A percentile compares a stretch with the other conserved stretches of the same genome.
Evolutionary conservation across 1,139 yeast genomes (phyloP).

Genomic region (Candida tropicalis): DNA sequence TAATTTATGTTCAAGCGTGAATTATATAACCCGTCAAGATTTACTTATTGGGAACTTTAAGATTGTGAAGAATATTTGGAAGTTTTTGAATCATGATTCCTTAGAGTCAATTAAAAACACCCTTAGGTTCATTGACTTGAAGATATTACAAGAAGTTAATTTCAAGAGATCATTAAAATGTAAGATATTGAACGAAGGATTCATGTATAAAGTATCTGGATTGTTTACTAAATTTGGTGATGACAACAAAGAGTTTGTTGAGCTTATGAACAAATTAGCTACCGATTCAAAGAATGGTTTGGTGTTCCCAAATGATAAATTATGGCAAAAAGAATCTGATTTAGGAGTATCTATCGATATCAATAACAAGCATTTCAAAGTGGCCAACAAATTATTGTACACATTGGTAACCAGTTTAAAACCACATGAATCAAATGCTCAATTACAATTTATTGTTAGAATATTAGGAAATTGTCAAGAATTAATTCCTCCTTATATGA

Average conservation of each 20-base stretch:
- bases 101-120: slow-evolving; percentile 40
- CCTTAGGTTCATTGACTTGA: slow-evolving; percentile 49
- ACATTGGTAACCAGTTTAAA: slow-evolving; percentile 65
- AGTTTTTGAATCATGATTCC: slow-evolving; percentile 62
- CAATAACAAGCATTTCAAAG: slow-evolving; percentile 52
- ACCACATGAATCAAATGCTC: slow-evolving; percentile 78
- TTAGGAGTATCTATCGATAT: slow-evolving; percentile 34
- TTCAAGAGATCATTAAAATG: slow-evolving; percentile 74
- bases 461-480: slow-evolving; percentile 64
- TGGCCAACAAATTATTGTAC: slow-evolving; percentile 69
- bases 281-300: slow-evolving; percentile 63
- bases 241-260: slow-evolving; percentile 29
- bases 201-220: slow-evolving; percentile 58
- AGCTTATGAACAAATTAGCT: slow-evolving; percentile 52
- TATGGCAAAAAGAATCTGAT: slow-evolving; percentile 45
- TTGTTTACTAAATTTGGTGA: slow-evolving; percentile 43
- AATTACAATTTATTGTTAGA: slow-evolving; percentile 56
- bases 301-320: slow-evolving; percentile 59
- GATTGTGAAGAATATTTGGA: slow-evolving; percentile 66
- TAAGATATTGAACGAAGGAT: slow-evolving; percentile 77
- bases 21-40: slow-evolving; percentile 62
- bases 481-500: slow-evolving; percentile 70
- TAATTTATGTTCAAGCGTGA: slow-evolving; percentile 48
- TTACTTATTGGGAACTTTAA: slow-evolving; percentile 58
- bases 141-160: slow-evolving; percentile 59